Evolutionary conservation across 2,329 filamentous ascomycete genomes (phyloP).

Genomic region (Phialophora tarda): DNA sequence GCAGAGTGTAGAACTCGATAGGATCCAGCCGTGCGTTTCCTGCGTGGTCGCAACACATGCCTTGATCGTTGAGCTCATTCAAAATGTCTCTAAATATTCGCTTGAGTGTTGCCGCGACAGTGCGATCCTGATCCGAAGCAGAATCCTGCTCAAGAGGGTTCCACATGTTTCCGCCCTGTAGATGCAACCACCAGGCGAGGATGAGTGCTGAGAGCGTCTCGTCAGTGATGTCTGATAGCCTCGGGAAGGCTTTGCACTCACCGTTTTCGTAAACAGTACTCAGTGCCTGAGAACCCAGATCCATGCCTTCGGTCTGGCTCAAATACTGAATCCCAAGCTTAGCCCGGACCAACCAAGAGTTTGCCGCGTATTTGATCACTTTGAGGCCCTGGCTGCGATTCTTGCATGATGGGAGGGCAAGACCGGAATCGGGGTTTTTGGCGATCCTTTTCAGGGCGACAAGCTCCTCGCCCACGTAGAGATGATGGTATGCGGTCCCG

Average conservation of each 20-base stretch:
- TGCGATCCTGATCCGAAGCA: background rate
- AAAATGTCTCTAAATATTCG: slow-evolving; percentile 5
- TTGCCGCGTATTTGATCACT: slow-evolving; percentile 22
- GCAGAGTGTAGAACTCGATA: slow-evolving; percentile 11
- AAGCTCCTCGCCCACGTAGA: slow-evolving; percentile 23
- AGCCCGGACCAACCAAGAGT: slow-evolving; percentile 27
- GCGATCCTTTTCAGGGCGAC: slow-evolving; percentile 21
- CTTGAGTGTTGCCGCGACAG: background rate
- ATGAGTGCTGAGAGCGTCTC: too few species aligned
- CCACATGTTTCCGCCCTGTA: background rate
- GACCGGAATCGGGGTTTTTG: slow-evolving; percentile 4
- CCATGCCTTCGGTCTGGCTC: slow-evolving; percentile 15
- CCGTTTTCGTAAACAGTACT: slow-evolving; percentile 23
- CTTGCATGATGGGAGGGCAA: slow-evolving; percentile 7
- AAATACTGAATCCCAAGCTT: slow-evolving; percentile 22
- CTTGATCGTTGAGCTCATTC: slow-evolving; percentile 12
- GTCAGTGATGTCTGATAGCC: too few species aligned
- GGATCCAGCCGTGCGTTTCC: background rate
- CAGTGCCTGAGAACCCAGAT: slow-evolving; percentile 19
- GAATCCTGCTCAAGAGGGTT: background rate
- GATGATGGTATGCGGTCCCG: slow-evolving; percentile 25
- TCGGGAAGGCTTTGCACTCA: too few species aligned
- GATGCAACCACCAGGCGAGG: background rate
- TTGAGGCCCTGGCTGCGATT: slow-evolving; percentile 3
- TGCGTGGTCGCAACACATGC: background rate